phyloP scores from a whole-genome alignment of 441 rosid genomes.

The Croton laevigatus region DNA sequence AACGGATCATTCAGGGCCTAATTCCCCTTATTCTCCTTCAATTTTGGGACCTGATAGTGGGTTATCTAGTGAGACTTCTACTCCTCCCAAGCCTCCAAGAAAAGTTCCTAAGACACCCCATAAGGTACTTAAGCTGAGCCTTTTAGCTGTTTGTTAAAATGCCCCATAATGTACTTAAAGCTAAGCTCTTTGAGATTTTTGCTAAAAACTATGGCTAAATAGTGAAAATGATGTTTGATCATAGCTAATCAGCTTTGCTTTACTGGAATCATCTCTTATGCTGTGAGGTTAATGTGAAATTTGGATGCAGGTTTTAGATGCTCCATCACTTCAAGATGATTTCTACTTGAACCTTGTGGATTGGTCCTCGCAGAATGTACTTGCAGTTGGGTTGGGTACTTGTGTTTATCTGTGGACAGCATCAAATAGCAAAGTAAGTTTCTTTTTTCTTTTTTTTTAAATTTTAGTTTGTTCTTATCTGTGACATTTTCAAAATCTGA shows the following conservation, averaged over 20 bases:
- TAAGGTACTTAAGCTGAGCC: slow-evolving; percentile 47
- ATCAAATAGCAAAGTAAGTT: slow-evolving; percentile 84
- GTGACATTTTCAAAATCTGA: not conserved
- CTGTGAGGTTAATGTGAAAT: not conserved
- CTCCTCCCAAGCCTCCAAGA: slow-evolving; percentile 83
- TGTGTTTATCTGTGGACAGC: slow-evolving; percentile 97
- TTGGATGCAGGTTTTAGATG: slow-evolving; percentile 79
- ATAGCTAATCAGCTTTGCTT: too few species aligned
- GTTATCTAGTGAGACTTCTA: slow-evolving; percentile 56
- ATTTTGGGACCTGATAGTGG: slow-evolving; percentile 64
- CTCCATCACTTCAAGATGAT: slow-evolving; percentile 97
- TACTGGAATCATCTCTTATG: too few species aligned
- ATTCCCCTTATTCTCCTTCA: slow-evolving; percentile 83
- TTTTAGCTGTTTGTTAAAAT: not conserved
- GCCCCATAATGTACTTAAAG: too few species aligned
- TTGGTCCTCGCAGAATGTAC: slow-evolving; percentile 97
- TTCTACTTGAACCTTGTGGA: slow-evolving; percentile 95
- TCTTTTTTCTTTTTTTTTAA: too few species aligned
- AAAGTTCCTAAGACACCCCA: slow-evolving; percentile 98
- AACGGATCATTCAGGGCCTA: slow-evolving; percentile 74
- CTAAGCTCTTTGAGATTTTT: not conserved
- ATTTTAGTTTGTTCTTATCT: too few species aligned
- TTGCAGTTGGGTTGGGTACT: slow-evolving; percentile 94
- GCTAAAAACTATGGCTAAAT: not conserved
- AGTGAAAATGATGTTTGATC: not conserved